Evolutionary conservation across 305 asterid species (phyloP), one percentile per base, ranked within the genome.

Genomic region (Solanum hybrid): DNA sequence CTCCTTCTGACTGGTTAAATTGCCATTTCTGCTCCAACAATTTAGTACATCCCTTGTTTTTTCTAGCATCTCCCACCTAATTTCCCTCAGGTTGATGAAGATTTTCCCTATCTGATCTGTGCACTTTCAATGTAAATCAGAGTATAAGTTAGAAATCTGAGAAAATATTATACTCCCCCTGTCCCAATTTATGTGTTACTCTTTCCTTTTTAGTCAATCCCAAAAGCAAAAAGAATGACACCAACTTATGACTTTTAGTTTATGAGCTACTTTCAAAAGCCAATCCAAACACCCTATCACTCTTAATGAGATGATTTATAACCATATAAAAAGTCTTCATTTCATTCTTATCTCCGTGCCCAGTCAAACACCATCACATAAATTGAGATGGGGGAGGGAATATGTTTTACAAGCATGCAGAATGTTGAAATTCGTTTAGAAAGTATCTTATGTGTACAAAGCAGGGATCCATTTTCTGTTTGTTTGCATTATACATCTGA

Each of bases 401-500:
- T 37, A 80, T 37, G 75, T 84, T 84, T 84, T 51, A 29, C 39
- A 20, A 51, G 45, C 88, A 12, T 31, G 77, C 22, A 85, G 77
- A 32, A 57, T 85, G 8, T 32, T 85, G 88, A 85, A 85, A 57
- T 85, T 57, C 2, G 3, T 85, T 85, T 57, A 6, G 24, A 31
- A 32, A 57, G 41, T 85, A 51, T 29, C 29, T 57, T 51, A 85
- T 85, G 12, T 57, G 41, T 51, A 61, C 68, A 84, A 34, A 70
- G 57, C 61, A 88, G 86, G 22, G 77, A 10, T 39, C 87, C 90
- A 51, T 89, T 26, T 61, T 14, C 80, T 45, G 72, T 87, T 15
- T 86, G 37, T 89, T 86, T 31, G 83, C 79, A 90, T 89, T 76
- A 89, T 89, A 87, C 77, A 51, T 86, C 79, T 91, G 86, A 41